Evolutionary conservation across 164 flowering plant species (phyloP), one percentile per base, ranked within the genome.

Genomic region (Echeveria elegans): DNA sequence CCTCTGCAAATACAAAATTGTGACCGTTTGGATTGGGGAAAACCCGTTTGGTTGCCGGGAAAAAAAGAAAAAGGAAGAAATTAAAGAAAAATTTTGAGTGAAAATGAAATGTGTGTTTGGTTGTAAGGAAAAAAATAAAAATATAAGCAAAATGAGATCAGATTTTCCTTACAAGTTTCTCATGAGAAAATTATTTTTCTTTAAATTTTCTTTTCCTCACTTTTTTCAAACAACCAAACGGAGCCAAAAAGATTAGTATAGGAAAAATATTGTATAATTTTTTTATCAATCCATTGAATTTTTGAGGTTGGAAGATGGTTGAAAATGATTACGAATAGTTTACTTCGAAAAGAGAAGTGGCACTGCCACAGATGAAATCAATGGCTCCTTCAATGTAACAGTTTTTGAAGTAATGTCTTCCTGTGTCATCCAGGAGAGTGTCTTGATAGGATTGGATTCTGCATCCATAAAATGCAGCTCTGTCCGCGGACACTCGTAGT

Each of bases 341-440:
- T 72, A 84, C 88, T 70, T 85, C 82, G 47, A 74, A 85, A 6
- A 85, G 74, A 47, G 89, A 81, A 41, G 83, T 83, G 11, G 74
- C 81, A 70, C 82, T 77, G 66, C 86, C 89, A 67, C 79, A 85
- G 0, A 85, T 78, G 70, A 85, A 85, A 65, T 82, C 89, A 28
- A 77, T 77, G 58, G 53, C 82, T 32, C 89, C 89, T 81, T 83
- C 83, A 36, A 81, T 76, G 66, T 81, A 85, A 62, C 83, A 85
- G 65, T 79, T 76, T 38, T 45, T 66, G 61, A 80, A 85, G 58
- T 80, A 85, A 70, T 85, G 89, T 41, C 81, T 73, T 48, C 86
- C 85, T 0, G 37, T 38, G 34, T 80, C 85, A 43, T 78, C 85
- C 5, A 82, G 78, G 58, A 85, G 76, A n/a, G 83, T 82, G 26